Percentiles rank a stretch among this genome's conserved stretches.
These are phyloP conservation scores for Pythium pectinolyticum DNA, from an alignment of 352 stramenopile species.

Conservation along the genomic window DNA sequence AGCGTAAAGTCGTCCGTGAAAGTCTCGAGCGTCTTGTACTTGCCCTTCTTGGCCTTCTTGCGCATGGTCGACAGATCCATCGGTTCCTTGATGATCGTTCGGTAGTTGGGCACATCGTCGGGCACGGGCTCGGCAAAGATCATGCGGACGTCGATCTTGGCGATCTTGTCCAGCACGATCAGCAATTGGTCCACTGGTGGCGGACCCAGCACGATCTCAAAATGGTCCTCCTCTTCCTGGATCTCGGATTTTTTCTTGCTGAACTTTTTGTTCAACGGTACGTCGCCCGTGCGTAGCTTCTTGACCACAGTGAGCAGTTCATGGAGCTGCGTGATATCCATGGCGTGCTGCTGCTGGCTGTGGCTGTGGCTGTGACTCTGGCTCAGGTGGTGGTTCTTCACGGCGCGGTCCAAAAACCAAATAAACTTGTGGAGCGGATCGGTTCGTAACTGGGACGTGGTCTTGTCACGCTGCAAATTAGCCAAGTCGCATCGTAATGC, in stretches of 20 bases:
- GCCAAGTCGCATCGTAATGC: slow-evolving; percentile 76
- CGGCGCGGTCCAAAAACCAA: slow-evolving; percentile 80
- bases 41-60: slow-evolving; percentile 71
- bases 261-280: slow-evolving; percentile 78
- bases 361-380: too few species aligned
- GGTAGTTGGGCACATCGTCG: slow-evolving; percentile 83
- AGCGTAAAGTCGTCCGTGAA: slow-evolving; percentile 81
- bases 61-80: slow-evolving; percentile 88
- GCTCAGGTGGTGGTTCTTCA: too few species aligned
- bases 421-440: slow-evolving; percentile 89
- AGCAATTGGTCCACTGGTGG: slow-evolving; percentile 73
- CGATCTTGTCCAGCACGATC: slow-evolving; percentile 77
- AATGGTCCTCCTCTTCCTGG: slow-evolving; percentile 79
- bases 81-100: slow-evolving; percentile 78
- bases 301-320: slow-evolving; percentile 73
- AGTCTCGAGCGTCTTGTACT: slow-evolving; percentile 82
- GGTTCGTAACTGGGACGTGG: slow-evolving; percentile 59
- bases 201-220: slow-evolving; percentile 75
- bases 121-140: slow-evolving; percentile 87
- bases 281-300: slow-evolving; percentile 64
- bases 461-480: slow-evolving; percentile 82
- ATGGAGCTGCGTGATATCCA: slow-evolving; percentile 66
- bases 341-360: too few species aligned
- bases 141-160: slow-evolving; percentile 64
- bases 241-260: slow-evolving; percentile 65